Evolutionary conservation across 441 rosid species (phyloP), one percentile per base, ranked within the genome.

Genomic region (Flueggea neowawraea): DNA sequence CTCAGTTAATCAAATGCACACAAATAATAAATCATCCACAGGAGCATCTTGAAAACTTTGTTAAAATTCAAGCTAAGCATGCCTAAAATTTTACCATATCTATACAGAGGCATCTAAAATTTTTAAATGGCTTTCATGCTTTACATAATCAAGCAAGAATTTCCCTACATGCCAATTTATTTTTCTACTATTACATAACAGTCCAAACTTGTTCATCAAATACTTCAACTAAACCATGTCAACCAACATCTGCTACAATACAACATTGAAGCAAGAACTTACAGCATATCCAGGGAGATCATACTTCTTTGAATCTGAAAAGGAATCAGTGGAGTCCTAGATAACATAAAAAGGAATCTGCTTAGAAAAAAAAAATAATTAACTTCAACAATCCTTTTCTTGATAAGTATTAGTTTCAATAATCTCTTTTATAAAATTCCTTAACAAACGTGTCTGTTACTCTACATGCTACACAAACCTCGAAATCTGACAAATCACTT

Each of bases 271-370:
- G 50, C 62, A 71, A 60, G 55, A 70, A 78, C 96, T 78, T 73
- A 92, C 98, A 67, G 95, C 98, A 80, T 77, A 90, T 59, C 95
- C 84, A 56, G 96, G 98, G 70, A 92, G 87, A 70, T 86, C 91
- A 32, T 80, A 83, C 74, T 71, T 87, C 78, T 79, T 89, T 31
- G 85, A 70, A 72, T 71, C 89, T 5, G 60, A 59, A 17, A 62
- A 55, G 58, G 67, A 60, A 65, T 78, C 77, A 8, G 78, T 61
- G 51, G 28, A 32, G 15, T 62, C 69, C 90, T 86, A 76, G 48
- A 76, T 63, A 77, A 73, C 54, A 73, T 12, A 70, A 55, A 71
- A 41, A 10, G 31, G 52, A 67, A 63, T 52, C 58, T 73, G 15
- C 56, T 69, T 48, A 68, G 12, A 61, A 39, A 0, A 52, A 22